A percentile compares a stretch with the other conserved stretches of the same genome.
phyloP scores from a whole-genome alignment of 257 asterid genomes.

The Leonotis leonurus region DNA sequence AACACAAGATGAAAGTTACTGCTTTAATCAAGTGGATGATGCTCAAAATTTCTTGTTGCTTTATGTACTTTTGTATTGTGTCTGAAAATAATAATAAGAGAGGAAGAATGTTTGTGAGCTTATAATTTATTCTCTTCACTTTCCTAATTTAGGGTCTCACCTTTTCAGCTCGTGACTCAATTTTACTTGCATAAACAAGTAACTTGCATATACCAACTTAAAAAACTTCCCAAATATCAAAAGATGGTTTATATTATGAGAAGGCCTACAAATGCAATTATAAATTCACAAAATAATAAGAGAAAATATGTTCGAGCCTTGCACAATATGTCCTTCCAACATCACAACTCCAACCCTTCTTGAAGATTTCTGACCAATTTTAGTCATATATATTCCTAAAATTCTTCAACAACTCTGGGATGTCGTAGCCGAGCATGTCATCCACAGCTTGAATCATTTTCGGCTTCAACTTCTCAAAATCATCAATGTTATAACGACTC shows the following conservation, averaged over 20 bases:
- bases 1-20: no score
- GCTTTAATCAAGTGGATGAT: no score
- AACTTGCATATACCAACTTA: no score
- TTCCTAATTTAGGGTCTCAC: background rate
- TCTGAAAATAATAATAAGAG: no score
- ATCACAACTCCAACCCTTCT: slow-evolving; percentile 37
- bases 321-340: background rate
- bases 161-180: background rate
- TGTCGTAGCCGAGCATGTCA: slow-evolving; percentile 77
- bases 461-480: slow-evolving; percentile 83
- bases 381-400: slow-evolving; percentile 71
- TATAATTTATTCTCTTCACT: no score
- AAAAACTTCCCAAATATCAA: background rate
- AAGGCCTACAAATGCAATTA: background rate
- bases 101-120: no score
- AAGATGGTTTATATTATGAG: background rate
- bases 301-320: background rate
- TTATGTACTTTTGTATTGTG: no score
- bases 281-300: background rate
- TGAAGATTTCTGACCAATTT: slow-evolving; percentile 27
- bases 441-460: slow-evolving; percentile 70
- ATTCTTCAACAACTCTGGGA: slow-evolving; percentile 68
- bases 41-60: no score
- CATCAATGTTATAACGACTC: slow-evolving; percentile 55
- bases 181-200: background rate